Conservation (phyloP, 2,329 filamentous ascomycete genomes). For the Diaporthe capsici region DNA sequence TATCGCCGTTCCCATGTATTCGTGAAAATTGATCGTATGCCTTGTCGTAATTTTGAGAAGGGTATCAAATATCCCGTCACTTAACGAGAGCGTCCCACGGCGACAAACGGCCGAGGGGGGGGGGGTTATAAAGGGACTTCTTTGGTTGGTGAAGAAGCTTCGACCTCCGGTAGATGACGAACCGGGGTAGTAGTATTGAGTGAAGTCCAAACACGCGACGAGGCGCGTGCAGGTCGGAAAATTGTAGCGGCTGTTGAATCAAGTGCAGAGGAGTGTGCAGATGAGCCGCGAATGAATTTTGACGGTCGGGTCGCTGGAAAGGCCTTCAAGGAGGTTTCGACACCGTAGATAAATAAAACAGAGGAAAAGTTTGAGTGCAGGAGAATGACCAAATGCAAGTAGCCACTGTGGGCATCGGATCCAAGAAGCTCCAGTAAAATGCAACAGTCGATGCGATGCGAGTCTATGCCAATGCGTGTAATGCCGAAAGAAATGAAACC, state of each 20-base stretch:
- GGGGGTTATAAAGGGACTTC: constrained; percentile 22
- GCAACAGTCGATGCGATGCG: constrained; percentile 45
- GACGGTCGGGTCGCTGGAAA: constrained; percentile 26
- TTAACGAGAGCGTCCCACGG: constrained; percentile 24
- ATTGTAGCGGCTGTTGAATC: constrained; percentile 22
- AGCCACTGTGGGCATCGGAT: constrained; percentile 43
- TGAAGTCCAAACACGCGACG: constrained; percentile 23
- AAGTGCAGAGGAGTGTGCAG: constrained; percentile 30
- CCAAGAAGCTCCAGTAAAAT: constrained; percentile 47
- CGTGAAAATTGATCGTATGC: constrained; percentile 35
- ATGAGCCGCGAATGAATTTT: constrained; percentile 17
- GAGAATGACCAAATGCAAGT: constrained; percentile 39
- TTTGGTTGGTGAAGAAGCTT: constrained; percentile 31
- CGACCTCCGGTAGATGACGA: constrained; percentile 37
- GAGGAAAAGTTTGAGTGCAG: constrained; percentile 30
- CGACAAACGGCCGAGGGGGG: constrained; percentile 5
- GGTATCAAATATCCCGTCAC: constrained; percentile 33
- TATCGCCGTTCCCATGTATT: constrained; percentile 33
- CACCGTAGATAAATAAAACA: constrained; percentile 29
- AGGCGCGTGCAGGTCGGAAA: constrained; percentile 31
- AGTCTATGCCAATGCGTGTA: constrained; percentile 50
- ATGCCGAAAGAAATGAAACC: constrained; percentile 45
- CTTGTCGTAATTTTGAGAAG: constrained; percentile 32
- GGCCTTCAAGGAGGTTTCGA: constrained; percentile 24
- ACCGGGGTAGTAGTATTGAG: constrained; percentile 32